A percentile compares a stretch with the other conserved stretches of the same genome.
phyloP scores from a whole-genome alignment of 495 filamentous ascomycete genomes.

The Neurospora sp. region DNA sequence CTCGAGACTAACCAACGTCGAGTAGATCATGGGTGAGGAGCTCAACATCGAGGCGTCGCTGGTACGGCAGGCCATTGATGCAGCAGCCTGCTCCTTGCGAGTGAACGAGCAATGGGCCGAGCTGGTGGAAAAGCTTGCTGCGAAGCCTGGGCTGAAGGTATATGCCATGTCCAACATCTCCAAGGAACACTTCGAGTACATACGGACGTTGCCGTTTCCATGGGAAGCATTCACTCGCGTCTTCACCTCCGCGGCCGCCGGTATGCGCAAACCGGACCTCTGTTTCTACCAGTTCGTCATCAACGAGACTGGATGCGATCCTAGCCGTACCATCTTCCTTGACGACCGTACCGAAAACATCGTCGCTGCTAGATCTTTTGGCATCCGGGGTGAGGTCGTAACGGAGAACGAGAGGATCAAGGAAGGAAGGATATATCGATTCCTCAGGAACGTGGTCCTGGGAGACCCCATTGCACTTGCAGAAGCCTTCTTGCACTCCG shows the following conservation, averaged over 20 bases:
- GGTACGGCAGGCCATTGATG: background rate
- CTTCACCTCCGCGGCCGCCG: conserved; percentile 9
- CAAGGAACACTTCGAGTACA: conserved; percentile 13
- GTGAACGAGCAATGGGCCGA: background rate
- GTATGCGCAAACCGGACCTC: conserved; percentile 20
- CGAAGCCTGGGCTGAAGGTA: background rate
- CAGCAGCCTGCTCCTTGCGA: background rate
- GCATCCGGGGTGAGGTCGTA: conserved; percentile 8
- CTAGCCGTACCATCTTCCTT: conserved; percentile 12
- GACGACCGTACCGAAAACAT: conserved; percentile 16
- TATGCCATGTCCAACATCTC: conserved; percentile 1
- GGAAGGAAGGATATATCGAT: background rate
- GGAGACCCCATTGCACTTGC: background rate
- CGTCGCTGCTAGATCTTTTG: conserved; percentile 12
- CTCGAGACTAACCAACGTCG: background rate
- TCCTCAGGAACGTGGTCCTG: conserved; percentile 1
- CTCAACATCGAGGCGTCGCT: background rate
- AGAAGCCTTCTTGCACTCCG: background rate
- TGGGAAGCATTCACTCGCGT: conserved; percentile 13
- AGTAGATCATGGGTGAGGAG: background rate
- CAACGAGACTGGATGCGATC: conserved; percentile 6
- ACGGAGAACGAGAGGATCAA: background rate
- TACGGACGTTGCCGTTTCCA: conserved; percentile 5
- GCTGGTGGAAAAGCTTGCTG: background rate
- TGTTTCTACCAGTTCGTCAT: conserved; percentile 17